Evolutionary conservation across 805 yeast species (phyloP).

Genomic region (Candida anglica): DNA sequence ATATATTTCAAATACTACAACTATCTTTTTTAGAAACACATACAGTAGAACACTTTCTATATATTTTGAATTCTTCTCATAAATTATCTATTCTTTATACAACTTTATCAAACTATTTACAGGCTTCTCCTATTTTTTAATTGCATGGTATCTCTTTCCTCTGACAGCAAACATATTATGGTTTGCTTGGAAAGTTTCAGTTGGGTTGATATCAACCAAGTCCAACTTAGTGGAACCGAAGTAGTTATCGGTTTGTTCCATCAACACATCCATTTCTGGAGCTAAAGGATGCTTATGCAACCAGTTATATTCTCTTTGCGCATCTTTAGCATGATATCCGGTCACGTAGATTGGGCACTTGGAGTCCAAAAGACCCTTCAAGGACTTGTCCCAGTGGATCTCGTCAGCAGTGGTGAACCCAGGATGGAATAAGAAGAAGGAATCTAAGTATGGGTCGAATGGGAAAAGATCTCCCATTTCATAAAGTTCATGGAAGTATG

Average conservation of each 20-base stretch:
- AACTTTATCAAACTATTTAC: too few relatives aligned
- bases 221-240: constrained; percentile 93
- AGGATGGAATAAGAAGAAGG: constrained; percentile 93
- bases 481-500: constrained; percentile 86
- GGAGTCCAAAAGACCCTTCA: constrained; percentile 85
- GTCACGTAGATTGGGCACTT: constrained; percentile 91
- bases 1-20: too few relatives aligned
- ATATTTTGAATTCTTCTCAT: too few relatives aligned
- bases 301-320: constrained; percentile 67
- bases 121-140: constrained; percentile 33
- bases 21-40: too few relatives aligned
- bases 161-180: constrained; percentile 87
- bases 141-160: constrained; percentile 95
- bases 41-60: too few relatives aligned
- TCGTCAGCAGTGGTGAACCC: constrained; percentile 83
- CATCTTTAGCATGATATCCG: constrained; percentile 79
- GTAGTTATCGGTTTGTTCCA: constrained; percentile 67
- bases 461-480: constrained; percentile 95
- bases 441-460: constrained; percentile 93
- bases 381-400: constrained; percentile 78
- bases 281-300: constrained; percentile 53
- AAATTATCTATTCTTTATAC: too few relatives aligned
- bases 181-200: constrained; percentile 90
- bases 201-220: constrained; percentile 86
- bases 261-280: constrained; percentile 75